A percentile compares a stretch with the other conserved stretches of the same genome.
phyloP scores from a whole-genome alignment of 495 filamentous ascomycete genomes.

The Lichenothelia convexa region DNA sequence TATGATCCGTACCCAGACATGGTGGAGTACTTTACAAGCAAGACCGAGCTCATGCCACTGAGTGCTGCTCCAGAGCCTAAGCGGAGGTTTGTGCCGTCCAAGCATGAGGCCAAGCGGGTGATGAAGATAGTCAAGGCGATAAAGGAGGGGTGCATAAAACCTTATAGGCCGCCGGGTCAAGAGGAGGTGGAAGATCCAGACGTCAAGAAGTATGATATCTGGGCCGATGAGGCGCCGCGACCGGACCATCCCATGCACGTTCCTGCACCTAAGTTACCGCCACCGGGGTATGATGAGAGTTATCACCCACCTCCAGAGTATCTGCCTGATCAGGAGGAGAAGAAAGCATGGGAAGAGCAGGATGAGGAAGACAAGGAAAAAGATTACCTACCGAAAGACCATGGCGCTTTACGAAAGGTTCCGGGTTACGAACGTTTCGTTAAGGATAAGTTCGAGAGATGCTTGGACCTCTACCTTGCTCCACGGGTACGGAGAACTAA shows the following conservation, averaged over 20 bases:
- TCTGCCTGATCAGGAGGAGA: conserved; percentile 67
- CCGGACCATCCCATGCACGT: conserved; percentile 87
- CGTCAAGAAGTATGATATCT: conserved; percentile 64
- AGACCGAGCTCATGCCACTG: conserved; percentile 81
- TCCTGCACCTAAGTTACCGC: conserved; percentile 86
- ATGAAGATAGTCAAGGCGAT: conserved; percentile 98
- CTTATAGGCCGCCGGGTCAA: conserved; percentile 68
- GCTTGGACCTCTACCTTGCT: conserved; percentile 86
- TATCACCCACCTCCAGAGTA: conserved; percentile 97
- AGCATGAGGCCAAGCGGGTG: conserved; percentile 87
- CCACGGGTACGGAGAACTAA: conserved; percentile 82
- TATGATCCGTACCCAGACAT: conserved; percentile 83
- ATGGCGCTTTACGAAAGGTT: conserved; percentile 70
- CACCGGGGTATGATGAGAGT: conserved; percentile 83
- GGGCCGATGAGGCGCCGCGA: conserved; percentile 73
- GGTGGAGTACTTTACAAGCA: conserved; percentile 81
- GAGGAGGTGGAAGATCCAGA: conserved; percentile 45
- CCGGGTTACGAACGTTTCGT: conserved; percentile 83
- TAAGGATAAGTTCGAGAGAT: conserved; percentile 91
- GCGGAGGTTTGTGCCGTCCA: conserved; percentile 88
- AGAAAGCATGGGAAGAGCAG: conserved; percentile 67
- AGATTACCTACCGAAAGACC: conserved; percentile 68
- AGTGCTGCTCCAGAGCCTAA: conserved; percentile 92
- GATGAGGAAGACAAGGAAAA: conserved; percentile 84
- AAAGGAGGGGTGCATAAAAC: conserved; percentile 78